Percentiles rank a stretch among this genome's conserved stretches.
Conservation (phyloP, 352 stramenopile genomes). For the Phytopythium ostracodes region DNA sequence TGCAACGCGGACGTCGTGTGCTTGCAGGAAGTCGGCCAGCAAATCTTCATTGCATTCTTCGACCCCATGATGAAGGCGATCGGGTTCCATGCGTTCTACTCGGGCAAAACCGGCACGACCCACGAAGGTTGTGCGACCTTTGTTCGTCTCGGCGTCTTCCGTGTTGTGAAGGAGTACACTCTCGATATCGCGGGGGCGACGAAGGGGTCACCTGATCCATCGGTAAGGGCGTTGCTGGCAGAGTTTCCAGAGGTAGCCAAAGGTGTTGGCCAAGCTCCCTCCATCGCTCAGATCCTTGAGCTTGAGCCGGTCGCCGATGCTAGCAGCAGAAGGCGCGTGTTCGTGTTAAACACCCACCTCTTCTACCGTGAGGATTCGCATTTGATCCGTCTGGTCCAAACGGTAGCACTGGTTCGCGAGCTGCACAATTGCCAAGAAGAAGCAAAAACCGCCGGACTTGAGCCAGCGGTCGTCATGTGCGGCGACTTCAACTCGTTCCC, state of each 20-base stretch:
- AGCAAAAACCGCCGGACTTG: conserved; percentile 8
- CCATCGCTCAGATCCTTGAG: conserved; percentile 54
- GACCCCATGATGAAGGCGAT: conserved; percentile 43
- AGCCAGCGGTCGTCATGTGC: conserved; percentile 48
- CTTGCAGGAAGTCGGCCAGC: conserved; percentile 69
- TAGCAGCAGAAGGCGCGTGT: conserved; percentile 11
- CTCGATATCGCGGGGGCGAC: conserved; percentile 39
- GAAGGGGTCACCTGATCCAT: conserved; percentile 27
- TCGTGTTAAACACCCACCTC: conserved; percentile 73
- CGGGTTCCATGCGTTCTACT: conserved; percentile 53
- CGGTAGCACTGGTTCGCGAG: conserved; percentile 32
- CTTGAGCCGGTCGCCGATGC: conserved; percentile 29
- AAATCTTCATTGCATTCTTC: conserved; percentile 53
- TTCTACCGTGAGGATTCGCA: conserved; percentile 74
- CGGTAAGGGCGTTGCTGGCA: conserved; percentile 28
- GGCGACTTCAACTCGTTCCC: conserved; percentile 70
- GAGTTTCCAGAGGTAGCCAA: conserved; percentile 57
- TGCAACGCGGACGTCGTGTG: conserved; percentile 59
- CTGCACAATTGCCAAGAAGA: conserved; percentile 25
- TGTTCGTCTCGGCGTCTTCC: conserved; percentile 30
- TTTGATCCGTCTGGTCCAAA: conserved; percentile 62
- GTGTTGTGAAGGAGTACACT: conserved; percentile 39
- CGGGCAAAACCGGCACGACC: conserved; percentile 60
- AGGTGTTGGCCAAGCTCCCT: conserved; percentile 49
- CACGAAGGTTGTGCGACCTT: conserved; percentile 70